These are phyloP conservation scores for Claviceps digitariae DNA, from an alignment of 2,329 filamentous ascomycete genomes.

Conservation along the genomic window DNA sequence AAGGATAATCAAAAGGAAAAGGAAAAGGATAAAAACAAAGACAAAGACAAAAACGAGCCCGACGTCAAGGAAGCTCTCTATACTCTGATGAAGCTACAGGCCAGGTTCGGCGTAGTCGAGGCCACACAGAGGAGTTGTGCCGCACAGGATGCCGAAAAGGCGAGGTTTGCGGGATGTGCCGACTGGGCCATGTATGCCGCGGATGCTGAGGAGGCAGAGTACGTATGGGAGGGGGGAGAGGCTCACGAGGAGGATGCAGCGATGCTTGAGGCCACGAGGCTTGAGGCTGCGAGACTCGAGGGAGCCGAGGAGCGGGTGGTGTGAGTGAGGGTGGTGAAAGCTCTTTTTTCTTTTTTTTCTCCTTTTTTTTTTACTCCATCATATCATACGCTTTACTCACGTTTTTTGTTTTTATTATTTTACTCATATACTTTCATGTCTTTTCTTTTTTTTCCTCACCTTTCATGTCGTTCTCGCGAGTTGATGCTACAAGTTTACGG, in stretches of 20 bases:
- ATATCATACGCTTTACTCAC: too few relatives aligned
- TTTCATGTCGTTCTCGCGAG: too few relatives aligned
- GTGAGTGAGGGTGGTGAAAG: too few relatives aligned
- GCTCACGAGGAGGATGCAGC: background rate
- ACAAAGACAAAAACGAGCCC: background rate
- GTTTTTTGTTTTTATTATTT: background rate
- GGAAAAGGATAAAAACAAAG: background rate
- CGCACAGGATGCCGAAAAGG: slow-evolving; percentile 10
- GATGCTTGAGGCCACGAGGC: too few relatives aligned
- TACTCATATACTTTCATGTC: background rate
- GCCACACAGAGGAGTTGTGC: slow-evolving; percentile 4
- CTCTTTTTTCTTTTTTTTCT: too few relatives aligned
- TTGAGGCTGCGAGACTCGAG: too few relatives aligned
- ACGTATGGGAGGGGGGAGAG: slow-evolving; percentile 5
- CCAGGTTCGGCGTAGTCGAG: slow-evolving; percentile 10
- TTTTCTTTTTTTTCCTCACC: background rate
- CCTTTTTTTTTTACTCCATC: too few relatives aligned
- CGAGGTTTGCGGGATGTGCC: slow-evolving; percentile 14
- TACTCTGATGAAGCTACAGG: slow-evolving; percentile 5
- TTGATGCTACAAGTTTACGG: too few relatives aligned
- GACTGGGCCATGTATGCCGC: slow-evolving; percentile 14
- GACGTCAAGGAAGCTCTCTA: background rate
- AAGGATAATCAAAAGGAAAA: too few relatives aligned
- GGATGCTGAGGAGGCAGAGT: slow-evolving; percentile 13
- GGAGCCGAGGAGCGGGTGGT: too few relatives aligned